phyloP scores from a whole-genome alignment of 495 filamentous ascomycete genomes.

The Lasiosphaeris hirsuta region DNA sequence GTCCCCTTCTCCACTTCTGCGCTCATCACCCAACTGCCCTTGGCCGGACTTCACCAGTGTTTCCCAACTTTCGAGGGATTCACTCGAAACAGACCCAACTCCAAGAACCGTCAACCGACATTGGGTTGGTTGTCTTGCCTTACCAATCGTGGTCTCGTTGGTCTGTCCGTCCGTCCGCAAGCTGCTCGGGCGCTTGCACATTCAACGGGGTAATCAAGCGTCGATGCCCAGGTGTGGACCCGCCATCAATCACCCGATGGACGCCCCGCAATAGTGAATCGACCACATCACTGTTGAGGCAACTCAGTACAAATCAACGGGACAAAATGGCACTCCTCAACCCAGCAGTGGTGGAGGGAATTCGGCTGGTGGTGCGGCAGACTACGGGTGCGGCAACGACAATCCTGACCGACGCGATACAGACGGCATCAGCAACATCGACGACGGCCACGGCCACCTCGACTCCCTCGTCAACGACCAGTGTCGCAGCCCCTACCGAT shows the following conservation, averaged over 20 bases:
- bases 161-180: neutral
- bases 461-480: slow-evolving; percentile 3
- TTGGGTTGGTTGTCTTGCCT: neutral
- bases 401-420: neutral
- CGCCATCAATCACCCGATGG: slow-evolving; percentile 28
- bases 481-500: neutral
- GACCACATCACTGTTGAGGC: slow-evolving; percentile 19
- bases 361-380: slow-evolving; percentile 28
- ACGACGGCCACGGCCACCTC: neutral
- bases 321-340: slow-evolving; percentile 30
- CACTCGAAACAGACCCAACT: slow-evolving; percentile 8
- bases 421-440: neutral
- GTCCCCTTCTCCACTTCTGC: slow-evolving; percentile 25
- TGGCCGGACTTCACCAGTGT: slow-evolving; percentile 20
- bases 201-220: neutral
- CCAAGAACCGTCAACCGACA: neutral
- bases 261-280: slow-evolving; percentile 22
- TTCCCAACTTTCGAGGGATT: slow-evolving; percentile 19
- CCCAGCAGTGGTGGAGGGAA: slow-evolving; percentile 24
- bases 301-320: slow-evolving; percentile 1
- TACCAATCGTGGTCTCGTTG: neutral
- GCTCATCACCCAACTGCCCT: slow-evolving; percentile 18
- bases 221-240: slow-evolving; percentile 9
- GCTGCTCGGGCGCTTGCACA: slow-evolving; percentile 1
- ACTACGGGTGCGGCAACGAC: slow-evolving; percentile 1